phyloP scores from a whole-genome alignment of 1,284 basidiomycete species.

The Veloboletus limbatus region DNA sequence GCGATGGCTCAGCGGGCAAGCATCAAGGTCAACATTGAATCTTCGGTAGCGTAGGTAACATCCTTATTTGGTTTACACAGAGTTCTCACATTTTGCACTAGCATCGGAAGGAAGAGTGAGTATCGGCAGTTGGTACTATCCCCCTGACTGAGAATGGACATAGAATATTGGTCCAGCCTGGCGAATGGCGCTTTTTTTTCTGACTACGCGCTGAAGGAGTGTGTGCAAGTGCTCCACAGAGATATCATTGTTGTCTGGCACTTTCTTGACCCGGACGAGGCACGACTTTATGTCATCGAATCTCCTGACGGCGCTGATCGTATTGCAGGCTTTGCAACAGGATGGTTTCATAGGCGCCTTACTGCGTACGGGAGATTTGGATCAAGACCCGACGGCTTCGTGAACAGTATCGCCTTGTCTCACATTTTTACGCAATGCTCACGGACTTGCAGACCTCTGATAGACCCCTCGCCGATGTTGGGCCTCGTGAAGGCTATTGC shows the following conservation, averaged over 20 bases:
- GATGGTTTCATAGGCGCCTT: conserved; percentile 11
- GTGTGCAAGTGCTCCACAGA: conserved; percentile 23
- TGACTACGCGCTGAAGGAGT: conserved; percentile 13
- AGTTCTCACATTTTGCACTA: conserved; percentile 1
- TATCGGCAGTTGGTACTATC: background rate
- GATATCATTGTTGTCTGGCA: conserved; percentile 33
- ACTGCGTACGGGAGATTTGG: conserved; percentile 5
- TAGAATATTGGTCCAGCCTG: conserved; percentile 33
- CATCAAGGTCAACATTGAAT: conserved; percentile 17
- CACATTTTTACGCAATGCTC: background rate
- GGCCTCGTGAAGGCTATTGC: background rate
- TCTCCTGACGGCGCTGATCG: background rate
- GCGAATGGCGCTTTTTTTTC: conserved; percentile 22
- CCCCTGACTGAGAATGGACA: background rate
- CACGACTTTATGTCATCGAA: conserved; percentile 1
- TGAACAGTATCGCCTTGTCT: background rate
- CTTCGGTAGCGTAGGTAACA: conserved; percentile 15
- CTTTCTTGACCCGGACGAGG: conserved; percentile 26
- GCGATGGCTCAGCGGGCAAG: conserved; percentile 26
- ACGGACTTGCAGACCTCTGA: background rate
- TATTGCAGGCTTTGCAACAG: conserved; percentile 7
- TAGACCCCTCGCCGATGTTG: background rate
- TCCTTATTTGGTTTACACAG: background rate
- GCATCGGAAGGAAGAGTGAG: conserved; percentile 28
- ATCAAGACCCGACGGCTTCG: background rate